Base-by-base conservation (phyloP, 495 filamentous ascomycete species). In the Penicillium fimorum region DNA sequence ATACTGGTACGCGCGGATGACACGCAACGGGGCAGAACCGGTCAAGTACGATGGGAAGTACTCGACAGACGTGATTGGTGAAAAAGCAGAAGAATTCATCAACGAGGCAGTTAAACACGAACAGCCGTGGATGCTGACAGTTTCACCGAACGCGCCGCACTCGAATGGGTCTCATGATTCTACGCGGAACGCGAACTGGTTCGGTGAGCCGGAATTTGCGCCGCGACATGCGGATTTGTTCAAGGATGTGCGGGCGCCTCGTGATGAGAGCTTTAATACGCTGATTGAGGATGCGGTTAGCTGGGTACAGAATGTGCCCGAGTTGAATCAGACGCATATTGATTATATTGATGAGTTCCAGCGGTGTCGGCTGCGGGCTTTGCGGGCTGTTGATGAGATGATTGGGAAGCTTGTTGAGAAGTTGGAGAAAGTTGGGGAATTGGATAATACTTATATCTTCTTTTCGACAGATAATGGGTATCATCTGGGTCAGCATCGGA, bases 401-500 rank as follows among this genome's bases (percentile, higher is more conserved):
- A 75, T 90, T 15, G 82, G 80, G n/a, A 69, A 64, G 0, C 47
- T 88, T 17, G 59, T 88, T 15, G 50, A 57, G 2, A 72, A 76
- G 13, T 64, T 90, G 8, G 76, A 80, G 5, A 57, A 72, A 7
- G 51, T 75, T n/a, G 76, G 74, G 3, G 64, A 84, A 9, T 67
- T 89, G 18, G 82, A 88, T 15, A 80, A 87, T 60, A 89, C 85
- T 0, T 88, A 82, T 56, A 75, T 90, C 50, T 74, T 90, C 56
- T 88, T 82, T 60, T 81, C 83, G 2, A 84, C 80, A 1, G 87
- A 89, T 59, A 88, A 89, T 63, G 87, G 87, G 1, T 89, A 84
- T 60, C 84, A 88, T 58, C 79, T 87, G 18, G 80, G 83, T 22
- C 86, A 89, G 60, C 87, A 90, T 67, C 76, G 86, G 8, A 66